Evolutionary conservation across 2,329 filamentous ascomycete genomes (phyloP), one percentile per base, ranked within the genome.

Genomic region (Onygenales sp.): DNA sequence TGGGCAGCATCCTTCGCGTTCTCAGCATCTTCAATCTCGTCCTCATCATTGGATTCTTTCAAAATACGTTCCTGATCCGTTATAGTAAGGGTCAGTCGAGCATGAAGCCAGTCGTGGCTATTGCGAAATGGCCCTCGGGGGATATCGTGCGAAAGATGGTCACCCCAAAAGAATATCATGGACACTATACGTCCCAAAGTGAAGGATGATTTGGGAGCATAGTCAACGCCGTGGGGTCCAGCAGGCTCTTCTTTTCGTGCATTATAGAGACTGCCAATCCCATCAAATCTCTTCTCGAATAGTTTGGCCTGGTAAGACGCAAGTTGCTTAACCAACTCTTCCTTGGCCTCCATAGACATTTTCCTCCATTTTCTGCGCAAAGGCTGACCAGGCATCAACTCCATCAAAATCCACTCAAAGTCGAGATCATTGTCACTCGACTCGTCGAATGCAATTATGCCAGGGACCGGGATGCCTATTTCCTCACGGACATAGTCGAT

Each of bases 321-420:
- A 6, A 71, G 33, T 6, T 60, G 57, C 11, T 62, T 55, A 2
- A 65, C 61, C 4, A 74, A 49, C 5, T 53, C 53, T 40, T 60
- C 58, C 54, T 75, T 75, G 9, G 63, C 57, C 3, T 55, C 55
- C 58, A 64, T 59, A 0, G 64, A 49, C 57, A 75, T 65, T 13
- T 54, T 62, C 4, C 65, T 61, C 67, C 67, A 54, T 3, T 34
- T n/a, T 10, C 52, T 39, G 6, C 17, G 10, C 33, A 52, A 14
- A 6, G 49, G 45, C 6, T 17, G 33, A 13, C 53, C 53, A 5
- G 42, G 48, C 27, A 65, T 51, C 32, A 48, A 52, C 14, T 60
- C 56, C 59, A 63, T 60, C 10, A 65, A 37, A 44, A 66, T 60
- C 62, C 63, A 66, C 50, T 66, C 63, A 42, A 56, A 60, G 6